Conservation (phyloP, 768 basidiomycete species). For the Rhodotorula diobovata region DNA sequence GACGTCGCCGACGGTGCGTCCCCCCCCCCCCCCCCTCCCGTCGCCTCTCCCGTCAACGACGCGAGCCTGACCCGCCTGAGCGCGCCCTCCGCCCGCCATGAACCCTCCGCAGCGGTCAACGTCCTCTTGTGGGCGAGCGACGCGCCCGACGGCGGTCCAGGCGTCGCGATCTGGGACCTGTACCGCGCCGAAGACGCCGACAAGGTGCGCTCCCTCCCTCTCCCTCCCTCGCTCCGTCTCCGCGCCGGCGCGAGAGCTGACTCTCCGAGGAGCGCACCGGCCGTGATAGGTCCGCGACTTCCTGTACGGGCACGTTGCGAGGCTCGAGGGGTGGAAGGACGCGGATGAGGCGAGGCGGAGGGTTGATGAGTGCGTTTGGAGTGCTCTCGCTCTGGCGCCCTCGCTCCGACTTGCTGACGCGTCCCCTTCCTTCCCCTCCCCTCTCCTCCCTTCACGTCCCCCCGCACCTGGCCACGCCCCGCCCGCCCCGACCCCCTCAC, state of each 20-base stretch:
- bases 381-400: no score
- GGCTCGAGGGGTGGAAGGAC: slow-evolving; percentile 45
- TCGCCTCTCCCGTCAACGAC: rapidly evolving
- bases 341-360: slow-evolving; percentile 1
- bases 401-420: no score
- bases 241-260: no score
- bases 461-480: no score
- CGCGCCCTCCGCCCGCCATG: no score
- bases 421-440: not conserved
- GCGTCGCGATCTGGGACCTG: slow-evolving; percentile 87
- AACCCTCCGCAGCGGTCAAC: slow-evolving; percentile 61
- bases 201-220: slow-evolving; percentile 37
- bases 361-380: slow-evolving; percentile 51
- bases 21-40: slow-evolving; percentile 51
- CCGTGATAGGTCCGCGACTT: slow-evolving; percentile 71
- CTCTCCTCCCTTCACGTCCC: not conserved
- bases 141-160: slow-evolving; percentile 52
- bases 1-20: slow-evolving; percentile 37
- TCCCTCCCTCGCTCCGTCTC: not conserved
- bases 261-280: no score
- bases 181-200: slow-evolving; percentile 75
- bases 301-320: slow-evolving; percentile 59
- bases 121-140: slow-evolving; percentile 76
- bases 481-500: not conserved
- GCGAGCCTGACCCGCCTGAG: not conserved